Base-by-base conservation (phyloP, 345 rosid genomes). In the Acer saccharum region DNA sequence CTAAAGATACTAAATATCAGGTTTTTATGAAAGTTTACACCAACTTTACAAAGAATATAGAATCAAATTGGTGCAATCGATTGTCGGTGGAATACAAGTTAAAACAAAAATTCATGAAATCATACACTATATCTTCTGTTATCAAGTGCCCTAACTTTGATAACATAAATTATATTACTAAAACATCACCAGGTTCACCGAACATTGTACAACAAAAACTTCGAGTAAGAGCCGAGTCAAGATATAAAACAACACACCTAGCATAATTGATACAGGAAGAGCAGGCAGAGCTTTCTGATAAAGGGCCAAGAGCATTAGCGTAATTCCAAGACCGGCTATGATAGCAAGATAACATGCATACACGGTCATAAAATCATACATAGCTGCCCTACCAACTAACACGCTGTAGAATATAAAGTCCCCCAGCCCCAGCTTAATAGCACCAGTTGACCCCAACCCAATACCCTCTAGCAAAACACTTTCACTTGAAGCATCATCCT, bases 381-480 rank as follows among this genome's bases (percentile, higher is more conserved):
- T 89, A 5, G 98, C 98, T 16, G 98, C 98, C 82, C 98, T 92
- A 32, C 98, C 97, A 72, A 95, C 98, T 81, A 95, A 81, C 75
- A 93, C 98, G 14, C 98, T 95, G 83, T 95, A 95, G 90, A 93
- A 95, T 71, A 93, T 95, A 75, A 95, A 92, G 87, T 95, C 98
- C 6, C 98, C 98, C 54, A 95, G 88, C 44, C 98, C 98, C 68
- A 95, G 86, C 86, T 95, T 95, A 72, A 95, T 89, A 35, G 98
- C 98, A 76, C 97, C 98, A 0, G 92, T 84, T 10, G 97, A 89
- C 21, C 98, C 98, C 84, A 95, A 86, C 23, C 98, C 98, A 74
- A 93, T 87, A 10, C 97, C 96, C 80, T 95, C 98, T n/a, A 92
- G 86, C 76, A 87, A 68, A 81, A 81, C 78, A 69, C 71, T 84